Percentiles rank a stretch among this genome's conserved stretches.
These are phyloP conservation scores for Trichosporon faecale DNA, from an alignment of 1,284 basidiomycete genomes.

Conservation along the genomic window DNA sequence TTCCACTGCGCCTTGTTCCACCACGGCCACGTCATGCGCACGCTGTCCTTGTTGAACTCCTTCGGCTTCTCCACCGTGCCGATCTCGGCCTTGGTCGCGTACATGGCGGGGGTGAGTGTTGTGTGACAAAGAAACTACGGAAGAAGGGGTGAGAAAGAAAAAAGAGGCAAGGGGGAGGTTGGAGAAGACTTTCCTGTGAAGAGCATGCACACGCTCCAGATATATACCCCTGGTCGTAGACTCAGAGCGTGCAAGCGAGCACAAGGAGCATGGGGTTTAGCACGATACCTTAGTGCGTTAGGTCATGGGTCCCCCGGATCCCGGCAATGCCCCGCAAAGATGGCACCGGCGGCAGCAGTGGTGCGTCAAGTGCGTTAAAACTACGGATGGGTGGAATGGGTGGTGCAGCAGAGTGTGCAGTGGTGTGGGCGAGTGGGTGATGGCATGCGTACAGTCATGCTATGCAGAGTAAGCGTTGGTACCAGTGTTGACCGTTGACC, in stretches of 20 bases:
- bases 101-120: not conserved
- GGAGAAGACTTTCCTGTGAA: not conserved
- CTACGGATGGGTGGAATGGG: not conserved
- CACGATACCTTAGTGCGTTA: not conserved
- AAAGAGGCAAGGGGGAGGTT: not conserved
- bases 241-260: not conserved
- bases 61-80: not conserved
- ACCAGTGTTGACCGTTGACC: too few species aligned
- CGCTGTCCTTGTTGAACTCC: not conserved
- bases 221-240: not conserved
- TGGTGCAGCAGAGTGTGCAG: too few species aligned
- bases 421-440: too few species aligned
- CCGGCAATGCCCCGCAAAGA: slow-evolving; percentile 3
- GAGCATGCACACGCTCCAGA: not conserved
- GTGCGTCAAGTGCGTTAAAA: not conserved
- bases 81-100: not conserved
- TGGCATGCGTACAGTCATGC: too few species aligned
- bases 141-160: not conserved
- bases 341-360: not conserved
- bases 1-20: slow-evolving; percentile 6
- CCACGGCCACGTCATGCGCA: slow-evolving; percentile 8
- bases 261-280: not conserved
- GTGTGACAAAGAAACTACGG: not conserved
- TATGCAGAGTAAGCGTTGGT: too few species aligned
- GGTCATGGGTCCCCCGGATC: slow-evolving; percentile 5